Conservation (phyloP, 441 rosid genomes). For the Geranium incanum region DNA sequence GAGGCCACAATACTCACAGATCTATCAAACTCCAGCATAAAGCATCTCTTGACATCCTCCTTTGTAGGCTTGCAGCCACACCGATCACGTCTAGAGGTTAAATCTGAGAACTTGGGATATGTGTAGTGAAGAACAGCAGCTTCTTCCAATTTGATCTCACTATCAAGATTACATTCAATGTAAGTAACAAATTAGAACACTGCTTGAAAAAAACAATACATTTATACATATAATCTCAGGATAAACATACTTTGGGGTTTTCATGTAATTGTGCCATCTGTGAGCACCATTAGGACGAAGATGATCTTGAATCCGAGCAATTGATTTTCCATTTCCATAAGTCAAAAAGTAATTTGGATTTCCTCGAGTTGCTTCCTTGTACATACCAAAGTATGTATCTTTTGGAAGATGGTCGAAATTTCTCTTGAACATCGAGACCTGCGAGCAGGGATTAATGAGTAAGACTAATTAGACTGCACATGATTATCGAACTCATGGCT, state of each 20-base stretch:
- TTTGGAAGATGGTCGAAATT: conserved; percentile 74
- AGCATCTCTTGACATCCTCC: conserved; percentile 76
- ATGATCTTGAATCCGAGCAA: conserved; percentile 57
- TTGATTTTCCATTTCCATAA: conserved; percentile 66
- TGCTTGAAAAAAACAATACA: neutral
- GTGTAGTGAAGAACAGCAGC: conserved; percentile 76
- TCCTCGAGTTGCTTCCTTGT: conserved; percentile 61
- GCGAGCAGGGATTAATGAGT: conserved; percentile 23
- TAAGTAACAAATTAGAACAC: neutral
- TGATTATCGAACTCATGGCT: too few species aligned
- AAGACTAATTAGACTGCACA: neutral
- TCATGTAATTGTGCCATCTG: conserved; percentile 82
- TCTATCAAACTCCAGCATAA: conserved; percentile 75
- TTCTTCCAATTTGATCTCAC: conserved; percentile 71
- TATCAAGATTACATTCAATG: conserved; percentile 22
- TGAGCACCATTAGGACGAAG: conserved; percentile 83
- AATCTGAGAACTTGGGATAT: conserved; percentile 61
- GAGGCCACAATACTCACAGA: conserved; percentile 38
- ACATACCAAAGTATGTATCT: conserved; percentile 75
- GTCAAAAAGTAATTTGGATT: conserved; percentile 77
- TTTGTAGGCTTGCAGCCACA: conserved; percentile 80
- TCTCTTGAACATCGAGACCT: conserved; percentile 73
- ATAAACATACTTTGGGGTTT: conserved; percentile 55
- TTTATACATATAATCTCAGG: neutral
- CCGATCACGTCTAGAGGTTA: conserved; percentile 65